Base-by-base conservation (phyloP, 306 rosid species). In the Glycine latifolia region DNA sequence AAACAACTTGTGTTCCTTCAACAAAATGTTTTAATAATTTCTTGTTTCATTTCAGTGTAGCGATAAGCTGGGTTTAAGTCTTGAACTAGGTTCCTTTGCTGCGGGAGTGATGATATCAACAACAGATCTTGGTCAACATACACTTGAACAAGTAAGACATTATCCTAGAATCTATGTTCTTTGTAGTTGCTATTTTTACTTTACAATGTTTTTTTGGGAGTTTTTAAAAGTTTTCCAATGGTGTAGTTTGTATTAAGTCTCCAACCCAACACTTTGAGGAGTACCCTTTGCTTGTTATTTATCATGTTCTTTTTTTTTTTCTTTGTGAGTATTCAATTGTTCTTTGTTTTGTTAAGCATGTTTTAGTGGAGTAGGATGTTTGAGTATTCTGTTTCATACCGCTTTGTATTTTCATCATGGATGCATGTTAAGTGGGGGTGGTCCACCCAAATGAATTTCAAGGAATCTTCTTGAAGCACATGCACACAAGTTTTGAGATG, bases 41-140 rank as follows among this genome's bases (percentile, higher is more conserved):
- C 67, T 70, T 85, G 54, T 85, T 76, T 79, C 76, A 76, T 89
- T 93, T 84, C 98, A 96, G 98, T 91, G 97, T 87, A 96, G 98
- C 84, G 99, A 93, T 89, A 96, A 96, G 90, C 91, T 96, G 85
- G 97, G 99, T 77, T 86, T 96, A 82, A 96, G 99, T 78, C 92
- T 96, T 77, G 98, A 96, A 83, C 84, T 96, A 56, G 99, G 99
- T 83, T 96, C 99, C 71, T 96, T 93, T 75, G 98, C 99, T n/a
- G 98, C 97, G 3, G 98, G 99, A 49, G 98, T 96, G 86, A 96
- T 96, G 98, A 93, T 96, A 84, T 91, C 98, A 79, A 96, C 99
- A 6, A 96, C 99, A 71, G 98, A 91, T 92, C 99, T 95, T 80
- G 99, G 93, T 82, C 99, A 95, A 80, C 99, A 95, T 84, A 93